These are phyloP conservation scores for Quillaja saponaria DNA, from an alignment of 306 rosid genomes.

Conservation along the genomic window DNA sequence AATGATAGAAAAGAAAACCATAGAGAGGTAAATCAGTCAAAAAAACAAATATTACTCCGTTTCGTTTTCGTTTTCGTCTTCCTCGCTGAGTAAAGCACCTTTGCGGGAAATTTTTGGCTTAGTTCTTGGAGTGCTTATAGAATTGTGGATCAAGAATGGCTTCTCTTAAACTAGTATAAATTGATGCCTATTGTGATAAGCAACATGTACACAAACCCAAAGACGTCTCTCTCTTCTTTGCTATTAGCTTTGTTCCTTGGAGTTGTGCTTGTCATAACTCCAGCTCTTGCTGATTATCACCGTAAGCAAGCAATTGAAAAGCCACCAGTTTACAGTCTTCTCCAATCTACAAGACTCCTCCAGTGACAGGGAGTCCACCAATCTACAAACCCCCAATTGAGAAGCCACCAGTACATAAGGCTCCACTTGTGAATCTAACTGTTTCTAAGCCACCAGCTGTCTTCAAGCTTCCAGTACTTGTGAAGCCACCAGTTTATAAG, in stretches of 20 bases:
- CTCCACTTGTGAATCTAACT: neutral
- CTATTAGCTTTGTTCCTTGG: neutral
- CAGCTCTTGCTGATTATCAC: neutral
- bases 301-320: neutral
- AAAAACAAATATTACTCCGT: no score
- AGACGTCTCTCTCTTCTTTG: neutral
- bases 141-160: no score
- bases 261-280: conserved; percentile 4
- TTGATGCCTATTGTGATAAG: no score
- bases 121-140: no score
- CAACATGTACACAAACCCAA: neutral
- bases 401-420: neutral
- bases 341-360: no score
- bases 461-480: neutral
- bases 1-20: no score
- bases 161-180: no score
- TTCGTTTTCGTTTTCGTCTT: no score
- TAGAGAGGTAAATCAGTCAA: no score
- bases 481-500: neutral
- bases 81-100: no score
- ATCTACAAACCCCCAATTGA: neutral
- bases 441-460: neutral
- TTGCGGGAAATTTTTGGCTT: no score
- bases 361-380: no score
- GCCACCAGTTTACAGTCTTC: neutral